Conservation (phyloP, 257 asterid genomes). For the Fraxinus excelsior region DNA sequence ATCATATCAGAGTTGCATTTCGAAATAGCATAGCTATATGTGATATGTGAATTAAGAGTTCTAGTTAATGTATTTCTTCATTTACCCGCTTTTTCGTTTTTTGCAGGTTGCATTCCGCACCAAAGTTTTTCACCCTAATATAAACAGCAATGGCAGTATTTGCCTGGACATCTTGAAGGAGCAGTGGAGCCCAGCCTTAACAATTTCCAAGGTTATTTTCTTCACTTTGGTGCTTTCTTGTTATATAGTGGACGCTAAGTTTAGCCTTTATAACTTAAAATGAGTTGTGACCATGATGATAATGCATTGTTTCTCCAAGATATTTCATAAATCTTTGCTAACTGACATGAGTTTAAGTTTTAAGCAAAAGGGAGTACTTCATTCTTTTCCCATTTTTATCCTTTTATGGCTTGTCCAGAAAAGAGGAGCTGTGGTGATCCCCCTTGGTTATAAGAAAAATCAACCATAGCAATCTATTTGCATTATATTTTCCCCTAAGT, state of each 20-base stretch:
- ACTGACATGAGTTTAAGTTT: too few relatives aligned
- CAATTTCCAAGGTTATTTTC: slow-evolving; percentile 66
- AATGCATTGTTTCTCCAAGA: not conserved
- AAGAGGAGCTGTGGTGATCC: too few relatives aligned
- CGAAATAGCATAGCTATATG: not conserved
- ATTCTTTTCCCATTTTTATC: too few relatives aligned
- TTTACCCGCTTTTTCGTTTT: slow-evolving; percentile 13
- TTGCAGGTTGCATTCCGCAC: slow-evolving; percentile 78
- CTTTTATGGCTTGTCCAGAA: too few relatives aligned
- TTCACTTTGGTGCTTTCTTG: slow-evolving; percentile 13
- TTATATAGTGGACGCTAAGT: not conserved
- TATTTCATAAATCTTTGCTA: too few relatives aligned
- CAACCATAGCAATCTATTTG: too few relatives aligned
- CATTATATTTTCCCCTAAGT: too few relatives aligned
- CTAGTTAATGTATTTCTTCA: not conserved
- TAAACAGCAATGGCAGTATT: slow-evolving; percentile 76
- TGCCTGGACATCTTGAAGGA: slow-evolving; percentile 82
- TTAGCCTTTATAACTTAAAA: not conserved
- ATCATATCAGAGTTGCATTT: not conserved
- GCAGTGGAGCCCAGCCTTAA: slow-evolving; percentile 88
- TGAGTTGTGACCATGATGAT: not conserved
- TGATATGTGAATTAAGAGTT: not conserved
- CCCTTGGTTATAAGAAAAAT: too few relatives aligned
- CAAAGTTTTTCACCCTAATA: slow-evolving; percentile 76
- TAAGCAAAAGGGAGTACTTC: too few relatives aligned